Evolutionary conservation across 805 yeast genomes (phyloP), one percentile per base, ranked within the genome.

Genomic region (Candida orba): DNA sequence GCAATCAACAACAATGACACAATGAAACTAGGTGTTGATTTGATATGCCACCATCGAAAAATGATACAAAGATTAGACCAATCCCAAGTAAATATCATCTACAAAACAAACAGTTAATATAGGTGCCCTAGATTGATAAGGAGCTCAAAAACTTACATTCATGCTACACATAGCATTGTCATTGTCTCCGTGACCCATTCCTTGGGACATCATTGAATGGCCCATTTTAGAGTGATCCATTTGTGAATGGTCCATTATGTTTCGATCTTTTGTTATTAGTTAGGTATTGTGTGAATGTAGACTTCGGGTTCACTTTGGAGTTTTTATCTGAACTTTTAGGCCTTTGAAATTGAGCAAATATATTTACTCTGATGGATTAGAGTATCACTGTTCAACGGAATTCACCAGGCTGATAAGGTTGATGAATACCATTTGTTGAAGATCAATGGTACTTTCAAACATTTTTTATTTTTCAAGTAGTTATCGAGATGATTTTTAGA

Each of bases 11-110:
- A 10, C 34, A 84, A 56, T 2, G 87, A 72, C 7, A 76, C 44
- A 2, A 81, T 8, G 39, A 86, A 72, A 7, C 78, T 80, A 3
- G 62, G 36, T 6, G 64, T 55, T 1, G 80, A 73, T 39, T 67
- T 68, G 42, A 86, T 74, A 52, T 83, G 91, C 95, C 95, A 86
- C 85, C 90, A 81, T 44, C 67, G 64, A 60, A 82, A 83, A 9
- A 86, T 73, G 9, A 86, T 76, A 58, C 95, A 86, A 6, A 84
- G 71, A 57, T 85, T 75, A 41, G 73, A 65, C 65, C 84, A 81
- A 48, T 79, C 78, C 90, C 93, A 86, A 6, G 89, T 84, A 58
- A 86, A 82, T 8, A 82, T 53, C 93, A 84, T 86, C 59, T 60
- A 4, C 13, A 10, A 9, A 25, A 25, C 13, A 10, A 13, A 29